Evolutionary conservation across 2,329 filamentous ascomycete genomes (phyloP).

Genomic region (Gaeumannomyces tritici): DNA sequence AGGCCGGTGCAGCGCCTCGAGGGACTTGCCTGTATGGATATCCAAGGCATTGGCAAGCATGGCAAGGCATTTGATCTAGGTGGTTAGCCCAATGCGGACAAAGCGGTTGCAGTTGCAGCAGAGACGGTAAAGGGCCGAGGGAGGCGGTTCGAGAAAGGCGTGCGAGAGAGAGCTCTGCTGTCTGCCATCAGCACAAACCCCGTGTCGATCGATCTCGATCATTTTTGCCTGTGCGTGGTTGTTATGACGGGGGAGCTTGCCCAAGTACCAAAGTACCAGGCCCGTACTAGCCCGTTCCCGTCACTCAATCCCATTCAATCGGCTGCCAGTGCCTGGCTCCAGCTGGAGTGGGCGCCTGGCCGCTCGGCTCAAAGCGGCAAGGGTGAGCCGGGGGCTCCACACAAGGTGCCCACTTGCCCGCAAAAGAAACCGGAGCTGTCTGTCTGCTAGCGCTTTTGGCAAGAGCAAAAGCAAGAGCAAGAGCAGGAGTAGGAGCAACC

Average conservation of each 20-base stretch:
- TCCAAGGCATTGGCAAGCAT: neutral
- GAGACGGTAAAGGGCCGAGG: neutral
- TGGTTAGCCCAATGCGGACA: neutral
- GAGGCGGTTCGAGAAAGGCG: neutral
- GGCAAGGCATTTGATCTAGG: neutral
- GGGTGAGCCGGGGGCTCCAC: neutral
- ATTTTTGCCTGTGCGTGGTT: neutral
- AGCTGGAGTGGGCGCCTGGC: too few relatives aligned
- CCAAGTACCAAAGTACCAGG: neutral
- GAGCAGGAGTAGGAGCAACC: too few relatives aligned
- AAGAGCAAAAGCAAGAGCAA: too few relatives aligned
- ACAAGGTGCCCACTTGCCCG: neutral
- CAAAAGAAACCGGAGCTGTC: neutral
- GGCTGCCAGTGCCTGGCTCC: neutral
- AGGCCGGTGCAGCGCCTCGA: neutral
- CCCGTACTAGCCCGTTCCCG: too few relatives aligned
- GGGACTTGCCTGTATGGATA: neutral
- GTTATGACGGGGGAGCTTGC: neutral
- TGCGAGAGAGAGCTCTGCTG: neutral
- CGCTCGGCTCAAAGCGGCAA: neutral
- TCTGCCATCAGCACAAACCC: neutral
- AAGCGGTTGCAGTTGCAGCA: neutral
- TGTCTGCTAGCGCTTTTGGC: too few relatives aligned
- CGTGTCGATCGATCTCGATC: neutral
- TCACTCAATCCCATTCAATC: too few relatives aligned